phyloP scores from a whole-genome alignment of 345 rosid species.

The Reutealis trisperma region DNA sequence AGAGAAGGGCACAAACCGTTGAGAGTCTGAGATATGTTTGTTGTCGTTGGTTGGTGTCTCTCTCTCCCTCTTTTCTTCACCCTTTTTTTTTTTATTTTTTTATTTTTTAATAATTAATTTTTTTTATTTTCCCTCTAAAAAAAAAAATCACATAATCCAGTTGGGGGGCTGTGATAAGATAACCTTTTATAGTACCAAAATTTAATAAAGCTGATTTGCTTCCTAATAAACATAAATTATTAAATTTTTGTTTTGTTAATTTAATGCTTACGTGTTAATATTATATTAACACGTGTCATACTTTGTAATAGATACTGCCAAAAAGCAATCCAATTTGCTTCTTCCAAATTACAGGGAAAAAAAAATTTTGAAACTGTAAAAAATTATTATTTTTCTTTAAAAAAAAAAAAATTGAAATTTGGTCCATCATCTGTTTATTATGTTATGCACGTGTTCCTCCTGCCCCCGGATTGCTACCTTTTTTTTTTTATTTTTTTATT shows the following conservation, averaged over 20 bases:
- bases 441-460: too few species aligned
- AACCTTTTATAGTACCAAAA: background rate
- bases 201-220: background rate
- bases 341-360: conserved; percentile 1
- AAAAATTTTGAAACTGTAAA: too few species aligned
- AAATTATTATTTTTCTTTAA: background rate
- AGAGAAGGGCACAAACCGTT: conserved; percentile 40
- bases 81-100: background rate
- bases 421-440: too few species aligned
- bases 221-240: background rate
- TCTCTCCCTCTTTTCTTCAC: background rate
- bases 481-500: too few species aligned
- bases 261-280: background rate
- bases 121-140: background rate
- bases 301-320: background rate
- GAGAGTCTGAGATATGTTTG: conserved; percentile 33
- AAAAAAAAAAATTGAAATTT: background rate
- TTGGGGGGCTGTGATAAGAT: conserved; percentile 15
- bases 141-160: conserved; percentile 3
- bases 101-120: background rate
- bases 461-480: too few species aligned
- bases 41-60: conserved; percentile 24
- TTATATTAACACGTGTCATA: background rate
- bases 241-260: background rate
- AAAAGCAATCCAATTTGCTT: background rate